Evolutionary conservation across 768 basidiomycete species (phyloP).

Genomic region (Rhodotorula kratochvilovae): DNA sequence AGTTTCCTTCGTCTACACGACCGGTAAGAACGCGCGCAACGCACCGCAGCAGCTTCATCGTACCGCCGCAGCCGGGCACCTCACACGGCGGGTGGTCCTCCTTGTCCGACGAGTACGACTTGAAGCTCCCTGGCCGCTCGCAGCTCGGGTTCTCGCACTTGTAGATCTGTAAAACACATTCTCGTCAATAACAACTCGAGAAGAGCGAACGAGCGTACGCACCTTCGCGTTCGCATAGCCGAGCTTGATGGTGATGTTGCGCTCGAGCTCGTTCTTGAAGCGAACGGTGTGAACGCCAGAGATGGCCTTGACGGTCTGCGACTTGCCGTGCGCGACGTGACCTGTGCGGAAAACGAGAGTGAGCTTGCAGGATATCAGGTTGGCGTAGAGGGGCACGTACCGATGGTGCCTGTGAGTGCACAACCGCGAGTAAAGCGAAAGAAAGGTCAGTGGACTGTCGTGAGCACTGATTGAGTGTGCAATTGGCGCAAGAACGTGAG

Average conservation of each 20-base stretch:
- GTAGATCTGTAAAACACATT: constrained; percentile 61
- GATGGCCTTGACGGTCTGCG: constrained; percentile 95
- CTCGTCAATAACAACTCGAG: neutral
- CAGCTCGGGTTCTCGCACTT: constrained; percentile 93
- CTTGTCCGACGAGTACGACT: constrained; percentile 88
- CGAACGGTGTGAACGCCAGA: constrained; percentile 97
- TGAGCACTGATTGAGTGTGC: no score
- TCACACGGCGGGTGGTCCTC: constrained; percentile 92
- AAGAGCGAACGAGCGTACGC: neutral
- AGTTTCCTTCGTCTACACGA: neutral
- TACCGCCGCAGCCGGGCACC: constrained; percentile 79
- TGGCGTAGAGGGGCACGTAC: constrained; percentile 44
- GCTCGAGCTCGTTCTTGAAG: constrained; percentile 97
- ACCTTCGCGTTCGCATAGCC: constrained; percentile 95
- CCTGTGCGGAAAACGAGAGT: neutral
- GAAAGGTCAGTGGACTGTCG: neutral
- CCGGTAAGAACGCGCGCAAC: neutral
- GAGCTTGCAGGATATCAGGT: neutral
- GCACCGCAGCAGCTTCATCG: constrained; percentile 78
- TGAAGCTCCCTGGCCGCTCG: constrained; percentile 87
- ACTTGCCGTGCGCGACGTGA: constrained; percentile 46
- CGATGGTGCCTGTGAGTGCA: constrained; percentile 74
- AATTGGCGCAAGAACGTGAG: no score
- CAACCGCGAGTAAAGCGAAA: no score
- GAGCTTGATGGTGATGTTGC: constrained; percentile 98